Evolutionary conservation across 257 asterid genomes (phyloP).

Genomic region (Ehretia macrophylla): DNA sequence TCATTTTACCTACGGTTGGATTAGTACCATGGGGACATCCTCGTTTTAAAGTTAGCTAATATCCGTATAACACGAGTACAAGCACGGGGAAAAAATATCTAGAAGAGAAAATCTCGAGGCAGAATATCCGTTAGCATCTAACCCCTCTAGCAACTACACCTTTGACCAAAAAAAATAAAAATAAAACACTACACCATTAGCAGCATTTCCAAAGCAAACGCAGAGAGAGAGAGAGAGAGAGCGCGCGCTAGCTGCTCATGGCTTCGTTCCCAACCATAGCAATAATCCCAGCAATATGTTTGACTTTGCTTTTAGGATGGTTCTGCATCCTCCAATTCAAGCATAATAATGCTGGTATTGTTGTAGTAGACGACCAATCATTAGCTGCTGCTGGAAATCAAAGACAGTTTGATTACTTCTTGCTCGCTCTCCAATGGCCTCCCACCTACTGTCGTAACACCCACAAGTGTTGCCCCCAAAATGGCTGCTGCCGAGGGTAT

Average conservation of each 20-base stretch:
- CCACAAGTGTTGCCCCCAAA: conserved; percentile 57
- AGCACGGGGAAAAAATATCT: no score
- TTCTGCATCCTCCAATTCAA: background rate
- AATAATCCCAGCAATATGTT: background rate
- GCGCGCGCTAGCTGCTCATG: background rate
- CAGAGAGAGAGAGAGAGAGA: no score
- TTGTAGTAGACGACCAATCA: background rate
- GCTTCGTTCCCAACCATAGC: background rate
- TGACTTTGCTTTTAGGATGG: background rate
- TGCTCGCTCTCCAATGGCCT: conserved; percentile 81
- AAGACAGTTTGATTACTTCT: conserved; percentile 75
- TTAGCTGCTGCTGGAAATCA: conserved; percentile 13
- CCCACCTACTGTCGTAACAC: conserved; percentile 61
- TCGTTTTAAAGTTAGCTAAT: no score
- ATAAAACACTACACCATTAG: no score
- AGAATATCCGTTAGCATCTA: no score
- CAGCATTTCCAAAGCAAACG: no score
- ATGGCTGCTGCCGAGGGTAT: conserved; percentile 84
- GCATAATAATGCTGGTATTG: background rate
- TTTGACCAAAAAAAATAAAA: no score
- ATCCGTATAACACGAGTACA: no score
- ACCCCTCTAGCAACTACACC: no score
- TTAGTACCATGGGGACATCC: no score
- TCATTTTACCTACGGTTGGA: no score
- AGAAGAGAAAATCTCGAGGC: no score